A percentile compares a stretch with the other conserved stretches of the same genome.
Evolutionary conservation across 2,329 filamentous ascomycete genomes (phyloP).

Genomic region (Claviceps paspali): DNA sequence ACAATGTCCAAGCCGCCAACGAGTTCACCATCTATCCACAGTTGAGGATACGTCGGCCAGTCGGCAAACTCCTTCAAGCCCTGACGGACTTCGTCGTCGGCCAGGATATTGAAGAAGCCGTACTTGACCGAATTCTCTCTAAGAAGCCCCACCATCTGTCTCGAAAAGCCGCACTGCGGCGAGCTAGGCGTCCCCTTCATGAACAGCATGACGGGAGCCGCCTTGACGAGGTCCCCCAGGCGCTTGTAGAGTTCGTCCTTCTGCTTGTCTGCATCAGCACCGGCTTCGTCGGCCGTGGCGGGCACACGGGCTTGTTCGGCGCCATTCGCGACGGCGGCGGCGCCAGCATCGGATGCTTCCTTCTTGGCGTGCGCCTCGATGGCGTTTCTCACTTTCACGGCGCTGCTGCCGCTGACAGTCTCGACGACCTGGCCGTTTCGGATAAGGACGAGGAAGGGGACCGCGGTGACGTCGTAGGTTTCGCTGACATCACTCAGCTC

Average conservation of each 20-base stretch:
- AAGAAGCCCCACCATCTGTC: slow-evolving; percentile 74
- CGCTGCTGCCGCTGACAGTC: slow-evolving; percentile 79
- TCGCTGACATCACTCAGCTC: slow-evolving; percentile 86
- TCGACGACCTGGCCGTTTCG: slow-evolving; percentile 63
- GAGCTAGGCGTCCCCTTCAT: slow-evolving; percentile 90
- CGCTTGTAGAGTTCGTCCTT: slow-evolving; percentile 79
- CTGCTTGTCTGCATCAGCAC: slow-evolving; percentile 36
- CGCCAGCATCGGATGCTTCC: no score
- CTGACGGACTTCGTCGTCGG: slow-evolving; percentile 92
- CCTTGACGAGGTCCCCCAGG: slow-evolving; percentile 74
- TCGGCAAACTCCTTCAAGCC: slow-evolving; percentile 96
- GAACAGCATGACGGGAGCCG: slow-evolving; percentile 94
- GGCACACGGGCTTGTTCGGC: slow-evolving; percentile 21
- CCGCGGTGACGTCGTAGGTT: slow-evolving; percentile 82
- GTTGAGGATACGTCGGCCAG: slow-evolving; percentile 93
- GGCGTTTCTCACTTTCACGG: slow-evolving; percentile 65
- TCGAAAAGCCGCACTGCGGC: slow-evolving; percentile 84
- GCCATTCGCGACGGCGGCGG: slow-evolving; percentile 21
- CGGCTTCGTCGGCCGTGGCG: slow-evolving; percentile 26
- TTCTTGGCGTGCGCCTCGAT: slow-evolving; percentile 67
- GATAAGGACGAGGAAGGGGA: slow-evolving; percentile 79
- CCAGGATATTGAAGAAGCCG: slow-evolving; percentile 97
- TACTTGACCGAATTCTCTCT: slow-evolving; percentile 87
- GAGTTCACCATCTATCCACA: slow-evolving; percentile 82
- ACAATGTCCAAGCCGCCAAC: slow-evolving; percentile 94